Evolutionary conservation across 352 stramenopile species (phyloP).

Genomic region (Pythium biforme): DNA sequence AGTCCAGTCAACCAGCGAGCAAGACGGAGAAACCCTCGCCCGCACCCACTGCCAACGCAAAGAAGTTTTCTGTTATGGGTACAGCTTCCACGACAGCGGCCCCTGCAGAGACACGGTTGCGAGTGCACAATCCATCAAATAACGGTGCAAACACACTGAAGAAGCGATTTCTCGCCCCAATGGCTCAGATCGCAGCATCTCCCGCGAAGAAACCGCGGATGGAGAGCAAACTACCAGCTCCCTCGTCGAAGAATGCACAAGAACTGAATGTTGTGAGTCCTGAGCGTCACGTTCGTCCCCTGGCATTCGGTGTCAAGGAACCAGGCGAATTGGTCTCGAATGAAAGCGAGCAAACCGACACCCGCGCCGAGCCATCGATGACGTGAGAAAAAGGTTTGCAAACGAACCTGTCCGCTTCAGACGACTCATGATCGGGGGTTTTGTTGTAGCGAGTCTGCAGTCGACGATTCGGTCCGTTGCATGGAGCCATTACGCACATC

Average conservation of each 20-base stretch:
- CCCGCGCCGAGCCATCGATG: neutral
- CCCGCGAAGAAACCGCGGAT: neutral
- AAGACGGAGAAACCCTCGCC: neutral
- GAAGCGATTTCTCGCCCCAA: neutral
- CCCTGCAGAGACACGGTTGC: neutral
- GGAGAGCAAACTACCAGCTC: neutral
- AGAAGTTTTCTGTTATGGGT: neutral
- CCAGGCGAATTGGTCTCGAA: neutral
- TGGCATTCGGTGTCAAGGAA: neutral
- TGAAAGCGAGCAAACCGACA: neutral
- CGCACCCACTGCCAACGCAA: neutral
- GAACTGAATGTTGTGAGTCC: constrained; percentile 21
- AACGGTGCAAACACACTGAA: neutral
- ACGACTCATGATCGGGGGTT: too few relatives aligned
- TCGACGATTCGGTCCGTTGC: neutral
- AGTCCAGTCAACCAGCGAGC: neutral
- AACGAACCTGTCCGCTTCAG: too few relatives aligned
- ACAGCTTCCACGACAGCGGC: neutral
- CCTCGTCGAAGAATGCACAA: neutral
- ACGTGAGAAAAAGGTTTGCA: too few relatives aligned
- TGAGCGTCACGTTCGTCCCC: neutral
- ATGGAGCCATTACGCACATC: neutral
- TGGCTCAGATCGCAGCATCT: neutral
- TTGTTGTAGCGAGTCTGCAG: neutral
- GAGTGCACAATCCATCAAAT: neutral